These are phyloP conservation scores for Wolfiporia cocos DNA, from an alignment of 1,284 basidiomycete species.

Conservation along the genomic window DNA sequence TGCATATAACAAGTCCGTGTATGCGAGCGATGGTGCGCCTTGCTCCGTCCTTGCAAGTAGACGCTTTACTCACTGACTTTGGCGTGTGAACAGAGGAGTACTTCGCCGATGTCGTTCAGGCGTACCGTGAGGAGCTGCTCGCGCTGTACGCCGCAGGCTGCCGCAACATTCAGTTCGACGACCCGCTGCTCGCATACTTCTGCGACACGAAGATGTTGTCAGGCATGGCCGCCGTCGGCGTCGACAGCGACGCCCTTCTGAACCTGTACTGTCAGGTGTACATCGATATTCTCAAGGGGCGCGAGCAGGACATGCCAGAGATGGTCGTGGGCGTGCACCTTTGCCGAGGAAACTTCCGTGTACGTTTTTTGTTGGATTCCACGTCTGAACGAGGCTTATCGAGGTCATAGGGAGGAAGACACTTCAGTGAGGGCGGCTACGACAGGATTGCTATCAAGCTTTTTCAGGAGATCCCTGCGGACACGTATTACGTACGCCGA, in stretches of 20 bases:
- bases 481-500: constrained; percentile 56
- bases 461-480: constrained; percentile 72
- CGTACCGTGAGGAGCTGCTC: constrained; percentile 67
- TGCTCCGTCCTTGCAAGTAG: not conserved
- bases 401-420: constrained; percentile 41
- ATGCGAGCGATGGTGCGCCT: constrained; percentile 49
- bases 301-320: constrained; percentile 59
- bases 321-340: constrained; percentile 69
- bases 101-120: constrained; percentile 65
- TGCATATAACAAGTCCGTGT: constrained; percentile 55
- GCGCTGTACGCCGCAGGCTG: constrained; percentile 72
- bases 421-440: constrained; percentile 74
- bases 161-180: constrained; percentile 72
- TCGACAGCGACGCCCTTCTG: constrained; percentile 58
- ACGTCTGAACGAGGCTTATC: not conserved
- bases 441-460: constrained; percentile 67
- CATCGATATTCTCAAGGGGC: constrained; percentile 56
- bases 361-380: constrained; percentile 11
- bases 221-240: constrained; percentile 54
- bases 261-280: constrained; percentile 67
- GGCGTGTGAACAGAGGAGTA: constrained; percentile 47
- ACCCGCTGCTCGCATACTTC: constrained; percentile 65
- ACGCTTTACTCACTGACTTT: constrained; percentile 2
- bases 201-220: constrained; percentile 56
- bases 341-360: constrained; percentile 76